These are phyloP conservation scores for Epichloe typhina DNA, from an alignment of 2,329 filamentous ascomycete species.

Conservation along the genomic window DNA sequence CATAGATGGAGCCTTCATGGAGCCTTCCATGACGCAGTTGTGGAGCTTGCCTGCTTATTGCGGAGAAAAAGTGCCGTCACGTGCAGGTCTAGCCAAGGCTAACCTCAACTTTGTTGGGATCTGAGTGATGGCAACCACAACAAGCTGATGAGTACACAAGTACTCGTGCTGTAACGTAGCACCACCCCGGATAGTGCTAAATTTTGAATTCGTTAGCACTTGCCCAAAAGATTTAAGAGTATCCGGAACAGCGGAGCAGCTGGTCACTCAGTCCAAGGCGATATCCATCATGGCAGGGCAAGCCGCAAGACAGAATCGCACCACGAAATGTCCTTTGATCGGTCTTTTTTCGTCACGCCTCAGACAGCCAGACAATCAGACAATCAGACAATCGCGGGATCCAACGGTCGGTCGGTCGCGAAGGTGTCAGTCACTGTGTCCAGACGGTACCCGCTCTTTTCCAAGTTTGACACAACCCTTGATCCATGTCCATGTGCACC, in stretches of 20 bases:
- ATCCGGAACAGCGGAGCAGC: no score
- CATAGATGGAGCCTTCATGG: neutral
- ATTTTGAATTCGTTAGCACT: neutral
- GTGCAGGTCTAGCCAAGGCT: neutral
- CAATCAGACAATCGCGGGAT: neutral
- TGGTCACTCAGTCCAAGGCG: no score
- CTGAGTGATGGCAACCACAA: no score
- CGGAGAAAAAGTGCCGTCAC: neutral
- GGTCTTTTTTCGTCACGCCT: neutral
- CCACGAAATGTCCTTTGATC: neutral
- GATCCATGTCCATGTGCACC: neutral
- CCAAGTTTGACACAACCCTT: neutral
- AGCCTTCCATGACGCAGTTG: neutral
- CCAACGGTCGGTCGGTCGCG: neutral
- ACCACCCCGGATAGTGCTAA: no score
- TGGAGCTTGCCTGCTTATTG: neutral
- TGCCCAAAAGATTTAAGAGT: no score
- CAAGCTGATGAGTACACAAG: no score
- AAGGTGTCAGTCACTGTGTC: neutral
- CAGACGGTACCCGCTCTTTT: neutral
- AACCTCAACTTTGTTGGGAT: neutral
- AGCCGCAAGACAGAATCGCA: neutral
- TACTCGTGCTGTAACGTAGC: no score
- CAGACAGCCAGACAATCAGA: no score
- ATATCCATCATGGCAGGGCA: neutral